phyloP scores from a whole-genome alignment of 805 yeast species.

The Wickerhamiella kurtzmanii region DNA sequence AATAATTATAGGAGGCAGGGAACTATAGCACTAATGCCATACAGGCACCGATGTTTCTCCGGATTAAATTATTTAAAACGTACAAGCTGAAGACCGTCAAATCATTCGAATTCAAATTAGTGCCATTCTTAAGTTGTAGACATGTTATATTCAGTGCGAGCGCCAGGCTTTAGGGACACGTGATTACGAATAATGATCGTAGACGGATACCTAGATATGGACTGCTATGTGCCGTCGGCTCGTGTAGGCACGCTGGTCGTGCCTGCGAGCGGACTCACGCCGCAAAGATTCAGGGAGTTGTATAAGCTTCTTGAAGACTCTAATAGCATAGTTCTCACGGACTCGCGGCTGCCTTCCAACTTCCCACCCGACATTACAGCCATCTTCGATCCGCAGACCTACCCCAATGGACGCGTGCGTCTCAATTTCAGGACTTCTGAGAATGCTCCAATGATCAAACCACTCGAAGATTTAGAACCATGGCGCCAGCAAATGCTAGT shows the following conservation, averaged over 20 bases:
- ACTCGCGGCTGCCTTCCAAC: constrained; percentile 46
- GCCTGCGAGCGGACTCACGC: constrained; percentile 43
- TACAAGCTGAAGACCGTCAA: no score
- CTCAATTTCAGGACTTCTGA: constrained; percentile 39
- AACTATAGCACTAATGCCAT: no score
- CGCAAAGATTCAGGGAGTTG: constrained; percentile 32
- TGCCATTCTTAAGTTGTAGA: no score
- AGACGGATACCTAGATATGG: constrained; percentile 11
- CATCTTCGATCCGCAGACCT: constrained; percentile 70
- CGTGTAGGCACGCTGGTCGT: constrained; percentile 52
- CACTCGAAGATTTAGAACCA: constrained; percentile 81
- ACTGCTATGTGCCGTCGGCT: constrained; percentile 46
- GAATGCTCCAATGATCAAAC: constrained; percentile 44
- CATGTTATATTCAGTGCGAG: no score
- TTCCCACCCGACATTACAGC: constrained; percentile 8
- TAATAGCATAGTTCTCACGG: constrained; percentile 57
- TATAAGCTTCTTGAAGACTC: constrained; percentile 34
- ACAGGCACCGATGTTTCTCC: no score
- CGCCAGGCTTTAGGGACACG: no score
- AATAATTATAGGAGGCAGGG: not conserved
- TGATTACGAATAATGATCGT: not conserved
- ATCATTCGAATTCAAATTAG: no score
- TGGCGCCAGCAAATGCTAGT: constrained; percentile 54
- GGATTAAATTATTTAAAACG: no score
- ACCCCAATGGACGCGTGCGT: constrained; percentile 62